A percentile compares a stretch with the other conserved stretches of the same genome.
Conservation (phyloP, 148 eudicot species). For the Beta vulgaris region DNA sequence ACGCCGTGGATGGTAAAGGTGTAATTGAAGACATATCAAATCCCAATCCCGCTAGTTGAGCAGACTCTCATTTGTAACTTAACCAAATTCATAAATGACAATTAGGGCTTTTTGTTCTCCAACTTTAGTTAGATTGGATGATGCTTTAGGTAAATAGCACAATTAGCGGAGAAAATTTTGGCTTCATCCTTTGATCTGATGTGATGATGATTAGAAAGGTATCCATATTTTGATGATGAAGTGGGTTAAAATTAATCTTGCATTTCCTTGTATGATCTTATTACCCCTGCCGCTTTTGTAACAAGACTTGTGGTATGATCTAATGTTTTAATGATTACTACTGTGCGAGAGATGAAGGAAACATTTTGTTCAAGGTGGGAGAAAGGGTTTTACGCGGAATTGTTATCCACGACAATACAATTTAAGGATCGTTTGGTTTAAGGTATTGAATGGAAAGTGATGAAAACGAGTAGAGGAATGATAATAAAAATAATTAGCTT, state of each 20-base stretch:
- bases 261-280: not conserved
- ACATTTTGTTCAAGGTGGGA: no score
- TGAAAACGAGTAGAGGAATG: no score
- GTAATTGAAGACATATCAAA: slow-evolving; percentile 73
- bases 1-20: slow-evolving; percentile 92
- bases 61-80: not conserved
- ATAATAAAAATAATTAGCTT: no score
- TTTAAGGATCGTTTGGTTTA: no score
- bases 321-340: no score
- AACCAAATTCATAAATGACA: not conserved
- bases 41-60: slow-evolving; percentile 28
- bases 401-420: no score
- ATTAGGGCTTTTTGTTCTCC: not conserved
- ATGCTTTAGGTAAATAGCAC: slow-evolving; percentile 2
- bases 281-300: no score
- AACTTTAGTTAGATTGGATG: not conserved
- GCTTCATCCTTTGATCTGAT: not conserved
- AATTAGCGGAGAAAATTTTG: not conserved
- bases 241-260: not conserved
- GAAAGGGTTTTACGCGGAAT: no score
- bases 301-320: no score
- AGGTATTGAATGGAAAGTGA: no score
- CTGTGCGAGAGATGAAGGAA: no score
- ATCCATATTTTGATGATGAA: not conserved
- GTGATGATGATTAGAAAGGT: not conserved